Percentiles rank a stretch among this genome's conserved stretches.
phyloP scores from a whole-genome alignment of 2,329 filamentous ascomycete species.

The Teratosphaeria zuluensis region DNA sequence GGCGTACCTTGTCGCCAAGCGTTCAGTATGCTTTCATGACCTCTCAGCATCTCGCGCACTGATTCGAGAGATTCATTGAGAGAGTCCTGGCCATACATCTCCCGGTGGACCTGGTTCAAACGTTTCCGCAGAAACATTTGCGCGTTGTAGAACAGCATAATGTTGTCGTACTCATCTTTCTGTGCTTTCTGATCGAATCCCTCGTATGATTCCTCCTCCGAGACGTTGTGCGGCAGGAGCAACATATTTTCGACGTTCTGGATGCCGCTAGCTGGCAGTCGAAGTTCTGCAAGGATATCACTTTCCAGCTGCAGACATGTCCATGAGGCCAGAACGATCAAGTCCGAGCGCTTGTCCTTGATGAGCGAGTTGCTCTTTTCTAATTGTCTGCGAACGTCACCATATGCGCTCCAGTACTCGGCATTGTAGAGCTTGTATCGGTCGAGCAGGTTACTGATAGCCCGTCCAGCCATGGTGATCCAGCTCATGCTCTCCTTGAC shows the following conservation, averaged over 20 bases:
- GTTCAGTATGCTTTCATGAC: conserved; percentile 32
- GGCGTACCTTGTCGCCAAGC: conserved; percentile 46
- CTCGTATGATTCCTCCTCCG: conserved; percentile 19
- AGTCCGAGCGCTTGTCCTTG: conserved; percentile 27
- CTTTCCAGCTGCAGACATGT: conserved; percentile 89
- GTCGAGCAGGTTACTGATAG: conserved; percentile 63
- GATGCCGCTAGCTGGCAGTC: conserved; percentile 51
- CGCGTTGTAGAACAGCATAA: conserved; percentile 50
- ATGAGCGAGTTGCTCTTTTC: conserved; percentile 18
- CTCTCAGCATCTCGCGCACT: conserved; percentile 20
- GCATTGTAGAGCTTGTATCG: conserved; percentile 45
- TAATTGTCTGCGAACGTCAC: conserved; percentile 26
- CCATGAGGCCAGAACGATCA: conserved; percentile 66
- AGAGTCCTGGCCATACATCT: conserved; percentile 39
- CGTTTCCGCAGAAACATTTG: conserved; percentile 51
- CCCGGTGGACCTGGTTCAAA: conserved; percentile 46
- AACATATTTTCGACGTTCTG: conserved; percentile 50
- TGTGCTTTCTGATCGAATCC: conserved; percentile 11
- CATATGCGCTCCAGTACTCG: conserved; percentile 24
- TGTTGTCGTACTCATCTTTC: conserved; percentile 16
- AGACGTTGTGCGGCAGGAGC: conserved; percentile 54
- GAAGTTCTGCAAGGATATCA: conserved; percentile 82
- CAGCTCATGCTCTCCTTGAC: conserved; percentile 76
- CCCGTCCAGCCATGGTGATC: conserved; percentile 52
- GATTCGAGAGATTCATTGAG: conserved; percentile 11